phyloP scores from a whole-genome alignment of 768 basidiomycete species.

The Calocybe gangraenosa region DNA sequence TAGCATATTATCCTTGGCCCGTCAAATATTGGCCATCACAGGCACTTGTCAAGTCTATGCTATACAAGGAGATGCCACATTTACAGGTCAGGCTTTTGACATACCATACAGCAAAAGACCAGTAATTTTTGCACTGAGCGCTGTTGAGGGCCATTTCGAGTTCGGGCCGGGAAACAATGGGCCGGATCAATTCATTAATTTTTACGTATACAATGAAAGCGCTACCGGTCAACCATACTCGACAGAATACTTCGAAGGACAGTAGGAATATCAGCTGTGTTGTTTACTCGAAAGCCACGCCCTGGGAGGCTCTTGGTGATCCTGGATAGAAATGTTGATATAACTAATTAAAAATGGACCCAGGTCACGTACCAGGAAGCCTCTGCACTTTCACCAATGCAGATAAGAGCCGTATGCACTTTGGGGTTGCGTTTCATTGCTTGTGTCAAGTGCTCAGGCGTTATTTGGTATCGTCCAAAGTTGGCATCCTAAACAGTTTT shows the following conservation, averaged over 20 bases:
- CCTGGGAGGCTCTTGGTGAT: slow-evolving; percentile 59
- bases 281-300: slow-evolving; percentile 52
- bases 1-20: too few relatives aligned
- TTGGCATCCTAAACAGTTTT: slow-evolving; percentile 48
- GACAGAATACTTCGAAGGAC: slow-evolving; percentile 60
- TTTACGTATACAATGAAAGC: too few relatives aligned
- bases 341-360: not conserved
- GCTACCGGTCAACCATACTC: slow-evolving; percentile 45
- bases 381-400: slow-evolving; percentile 68
- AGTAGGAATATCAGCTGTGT: slow-evolving; percentile 61
- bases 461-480: slow-evolving; percentile 59
- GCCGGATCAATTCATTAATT: too few relatives aligned
- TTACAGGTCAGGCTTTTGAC: too few relatives aligned
- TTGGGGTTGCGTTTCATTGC: slow-evolving; percentile 59
- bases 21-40: too few relatives aligned
- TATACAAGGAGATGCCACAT: too few relatives aligned
- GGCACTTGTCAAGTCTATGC: too few relatives aligned
- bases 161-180: too few relatives aligned
- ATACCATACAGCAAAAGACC: too few relatives aligned
- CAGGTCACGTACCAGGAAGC: slow-evolving; percentile 44
- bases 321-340: slow-evolving; percentile 28
- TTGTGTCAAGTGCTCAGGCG: slow-evolving; percentile 50
- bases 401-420: slow-evolving; percentile 63
- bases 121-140: too few relatives aligned
- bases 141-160: too few relatives aligned